phyloP scores from a whole-genome alignment of 257 asterid genomes.

The Ehretia macrophylla region DNA sequence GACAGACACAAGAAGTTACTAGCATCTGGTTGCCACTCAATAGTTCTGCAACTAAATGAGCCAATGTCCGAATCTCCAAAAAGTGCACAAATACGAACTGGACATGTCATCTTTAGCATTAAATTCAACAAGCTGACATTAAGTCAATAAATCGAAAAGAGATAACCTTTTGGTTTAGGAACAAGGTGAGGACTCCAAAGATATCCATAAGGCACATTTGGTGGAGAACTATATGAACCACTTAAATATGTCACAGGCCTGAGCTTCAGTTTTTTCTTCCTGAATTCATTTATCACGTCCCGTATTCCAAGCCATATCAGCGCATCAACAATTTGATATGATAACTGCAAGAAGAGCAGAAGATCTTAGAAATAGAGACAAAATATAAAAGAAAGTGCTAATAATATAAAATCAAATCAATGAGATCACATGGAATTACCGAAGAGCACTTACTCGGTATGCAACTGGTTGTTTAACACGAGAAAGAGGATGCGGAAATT shows the following conservation, averaged over 20 bases:
- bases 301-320: slow-evolving; percentile 89
- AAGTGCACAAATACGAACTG: too few species aligned
- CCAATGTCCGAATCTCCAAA: too few species aligned
- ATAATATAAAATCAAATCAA: slow-evolving; percentile 3
- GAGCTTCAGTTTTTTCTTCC: slow-evolving; percentile 70
- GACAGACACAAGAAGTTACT: too few species aligned
- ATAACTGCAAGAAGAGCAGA: slow-evolving; percentile 43
- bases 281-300: slow-evolving; percentile 79
- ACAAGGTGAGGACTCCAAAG: slow-evolving; percentile 97
- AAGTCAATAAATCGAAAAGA: not conserved
- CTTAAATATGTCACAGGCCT: slow-evolving; percentile 84
- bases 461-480: slow-evolving; percentile 83
- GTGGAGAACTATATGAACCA: slow-evolving; percentile 45
- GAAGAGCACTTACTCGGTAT: slow-evolving; percentile 53
- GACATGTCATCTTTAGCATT: too few species aligned
- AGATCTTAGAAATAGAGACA: slow-evolving; percentile 7
- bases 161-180: slow-evolving; percentile 85
- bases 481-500: slow-evolving; percentile 95
- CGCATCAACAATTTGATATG: slow-evolving; percentile 85
- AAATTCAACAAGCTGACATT: too few species aligned
- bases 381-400: not conserved
- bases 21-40: too few species aligned
- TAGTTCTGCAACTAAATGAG: too few species aligned
- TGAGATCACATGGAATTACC: slow-evolving; percentile 13
- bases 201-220: slow-evolving; percentile 67